Base-by-base conservation (phyloP, 1,284 basidiomycete genomes). In the Ceratobasidium sp. region DNA sequence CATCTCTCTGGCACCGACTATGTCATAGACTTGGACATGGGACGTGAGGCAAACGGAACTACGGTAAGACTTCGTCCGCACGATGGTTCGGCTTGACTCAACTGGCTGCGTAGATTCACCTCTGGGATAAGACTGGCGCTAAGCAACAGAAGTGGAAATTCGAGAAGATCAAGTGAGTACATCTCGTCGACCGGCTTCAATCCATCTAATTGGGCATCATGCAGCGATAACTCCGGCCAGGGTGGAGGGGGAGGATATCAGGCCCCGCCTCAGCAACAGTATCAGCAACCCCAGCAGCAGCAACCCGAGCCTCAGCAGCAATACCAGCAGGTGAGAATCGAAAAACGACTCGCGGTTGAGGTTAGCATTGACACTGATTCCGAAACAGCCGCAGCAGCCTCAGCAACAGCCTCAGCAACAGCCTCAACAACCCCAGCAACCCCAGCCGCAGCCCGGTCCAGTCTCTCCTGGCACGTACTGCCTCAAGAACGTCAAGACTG, bases 401-500 rank as follows among this genome's bases (percentile, higher is more conserved):
- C n/a, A n/a, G n/a, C n/a, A n/a, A n/a, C n/a, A 15, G 42, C 47
- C 56, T 23, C 67, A 69, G 20, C 67, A 69, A 20, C 51, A 28
- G 42, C 33, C 26, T 1, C 69, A 63, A n/a, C 69, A 61, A n/a
- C 63, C 17, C 3, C 47, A 66, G 20, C 58, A 61, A 42, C 58
- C 39, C 10, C 69, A 31, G 15, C 69, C 49, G n/a, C 56, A 13
- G 11, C 58, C 17, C 3, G 31, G 61, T n/a, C 73, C 73, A 31
- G 60, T 75, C 45, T 35, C 73, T 42, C 61, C 73, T 28, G 73
- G 73, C 26, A 75, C 51, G 1, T 75, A 75, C 26, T 11, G 13
- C 33, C 5, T 75, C 28, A 75, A 75, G 61, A 75, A 75, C 35
- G 60, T 65, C 73, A 64, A 75, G 73, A 65, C 73, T 26, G 73